These are phyloP conservation scores for Arabis hirsuta DNA, from an alignment of 345 rosid species.

Conservation along the genomic window DNA sequence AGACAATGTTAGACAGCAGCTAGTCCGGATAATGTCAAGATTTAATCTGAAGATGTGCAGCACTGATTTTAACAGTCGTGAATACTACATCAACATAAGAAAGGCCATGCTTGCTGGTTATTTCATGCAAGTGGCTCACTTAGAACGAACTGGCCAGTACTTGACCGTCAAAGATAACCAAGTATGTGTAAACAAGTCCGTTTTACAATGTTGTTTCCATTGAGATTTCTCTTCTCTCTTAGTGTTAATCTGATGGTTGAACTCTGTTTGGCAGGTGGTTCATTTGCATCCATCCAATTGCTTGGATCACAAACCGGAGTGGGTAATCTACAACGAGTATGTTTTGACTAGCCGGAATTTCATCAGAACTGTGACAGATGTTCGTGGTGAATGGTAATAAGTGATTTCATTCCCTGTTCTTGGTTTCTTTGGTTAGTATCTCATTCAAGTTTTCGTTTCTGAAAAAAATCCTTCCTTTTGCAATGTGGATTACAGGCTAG, in stretches of 20 bases:
- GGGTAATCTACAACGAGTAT: constrained; percentile 95
- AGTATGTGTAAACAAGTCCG: constrained; percentile 44
- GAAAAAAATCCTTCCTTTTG: not conserved
- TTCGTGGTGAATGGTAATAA: constrained; percentile 94
- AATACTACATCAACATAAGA: constrained; percentile 89
- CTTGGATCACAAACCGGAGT: constrained; percentile 95
- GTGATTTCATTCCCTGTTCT: constrained; percentile 32
- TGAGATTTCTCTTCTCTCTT: not conserved
- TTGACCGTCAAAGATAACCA: constrained; percentile 97
- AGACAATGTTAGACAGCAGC: constrained; percentile 96
- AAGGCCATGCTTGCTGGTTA: constrained; percentile 91
- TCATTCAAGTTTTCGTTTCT: not conserved
- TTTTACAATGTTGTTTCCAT: not conserved
- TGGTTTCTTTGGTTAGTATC: not conserved
- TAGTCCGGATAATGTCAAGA: constrained; percentile 90
- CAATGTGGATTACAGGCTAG: constrained; percentile 59
- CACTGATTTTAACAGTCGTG: constrained; percentile 87
- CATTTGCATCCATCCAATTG: constrained; percentile 98
- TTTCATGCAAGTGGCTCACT: constrained; percentile 98
- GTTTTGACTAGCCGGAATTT: constrained; percentile 88
- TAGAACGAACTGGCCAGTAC: constrained; percentile 88
- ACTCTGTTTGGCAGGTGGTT: constrained; percentile 65
- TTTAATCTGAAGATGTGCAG: constrained; percentile 89
- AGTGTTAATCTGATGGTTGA: constrained; percentile 2
- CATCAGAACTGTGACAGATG: constrained; percentile 88